Evolutionary conservation across 2,329 filamentous ascomycete genomes (phyloP), one percentile per base, ranked within the genome.

Genomic region (Ophidiomyces ophidiicola): DNA sequence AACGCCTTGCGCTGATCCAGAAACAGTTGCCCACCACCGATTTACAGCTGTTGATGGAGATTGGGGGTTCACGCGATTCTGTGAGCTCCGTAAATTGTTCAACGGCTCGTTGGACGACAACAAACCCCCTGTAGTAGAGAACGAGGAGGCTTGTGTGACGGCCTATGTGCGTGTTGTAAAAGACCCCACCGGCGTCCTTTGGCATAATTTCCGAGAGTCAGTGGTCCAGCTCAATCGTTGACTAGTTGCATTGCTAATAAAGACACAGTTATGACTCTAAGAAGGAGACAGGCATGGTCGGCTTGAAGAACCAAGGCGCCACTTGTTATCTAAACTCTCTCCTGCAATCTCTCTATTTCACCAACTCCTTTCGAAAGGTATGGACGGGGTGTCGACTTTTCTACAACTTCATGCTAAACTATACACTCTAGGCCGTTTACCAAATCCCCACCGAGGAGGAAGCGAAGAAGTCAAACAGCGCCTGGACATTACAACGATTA

Each of bases 61-160:
- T 54, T 98, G 90, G 90, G 90, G 90, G 1, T 98, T 98, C 59
- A 98, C 90, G n/a, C 71, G 88, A 41, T 98, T 96, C 56, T 78
- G 86, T 8, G 90, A 96, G 58, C 72, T 93, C 35, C 74, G 85
- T 39, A 80, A 78, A 53, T 80, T 96, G 58, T 93, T 94, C 56
- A 80, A 79, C 44, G 68, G 78, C 23, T 71, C 76, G 1, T 93
- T 81, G 74, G 82, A 90, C 42, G 74, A 76, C 36, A 63, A 62
- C 44, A 69, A 68, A 12, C 72, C 82, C 42, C 84, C 62, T 10
- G 48, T 67, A 18, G 60, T 68, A 3, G 62, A 67, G 41, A 64
- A 67, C 38, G 63, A 68, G 18, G 62, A 64, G 47, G 64, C 64
- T 6, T 62, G 57, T 11, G 43, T 68, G 32, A 67, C 64, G 2